These are phyloP conservation scores for Aquilaria malaccensis DNA, from an alignment of 345 rosid species.

Conservation along the genomic window DNA sequence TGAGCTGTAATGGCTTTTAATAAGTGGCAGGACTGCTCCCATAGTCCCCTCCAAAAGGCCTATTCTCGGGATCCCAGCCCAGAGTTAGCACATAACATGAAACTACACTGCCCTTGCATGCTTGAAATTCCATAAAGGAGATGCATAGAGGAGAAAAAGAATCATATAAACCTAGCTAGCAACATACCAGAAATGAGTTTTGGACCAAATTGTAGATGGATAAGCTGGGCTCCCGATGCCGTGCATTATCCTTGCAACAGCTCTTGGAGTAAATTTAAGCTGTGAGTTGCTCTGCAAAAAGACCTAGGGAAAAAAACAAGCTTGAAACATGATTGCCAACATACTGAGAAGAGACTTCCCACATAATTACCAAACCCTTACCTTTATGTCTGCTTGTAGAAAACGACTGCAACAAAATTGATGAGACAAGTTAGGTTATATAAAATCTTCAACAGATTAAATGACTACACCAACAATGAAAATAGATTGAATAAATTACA, in stretches of 20 bases:
- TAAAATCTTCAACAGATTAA: slow-evolving; percentile 1
- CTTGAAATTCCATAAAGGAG: too few species aligned
- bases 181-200: slow-evolving; percentile 87
- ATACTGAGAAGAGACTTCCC: slow-evolving; percentile 9
- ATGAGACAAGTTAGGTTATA: slow-evolving; percentile 19
- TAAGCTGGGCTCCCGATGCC: slow-evolving; percentile 93
- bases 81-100: too few species aligned
- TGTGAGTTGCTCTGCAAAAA: slow-evolving; percentile 78
- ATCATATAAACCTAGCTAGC: neutral
- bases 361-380: slow-evolving; percentile 21
- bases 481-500: neutral
- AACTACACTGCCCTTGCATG: too few species aligned
- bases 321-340: slow-evolving; percentile 1
- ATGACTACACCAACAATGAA: neutral
- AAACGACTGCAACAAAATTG: slow-evolving; percentile 58
- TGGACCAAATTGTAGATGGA: slow-evolving; percentile 70
- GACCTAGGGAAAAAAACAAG: slow-evolving; percentile 41
- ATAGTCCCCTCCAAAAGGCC: too few species aligned
- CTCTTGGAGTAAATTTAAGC: slow-evolving; percentile 85
- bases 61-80: too few species aligned
- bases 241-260: slow-evolving; percentile 90
- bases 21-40: too few species aligned
- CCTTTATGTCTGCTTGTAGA: slow-evolving; percentile 96
- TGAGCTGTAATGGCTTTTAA: too few species aligned
- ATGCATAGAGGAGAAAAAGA: too few species aligned